A percentile compares a stretch with the other conserved stretches of the same genome.
These are phyloP conservation scores for Heliamphora pulchella DNA, from an alignment of 179 eudicot genomes.

Conservation along the genomic window DNA sequence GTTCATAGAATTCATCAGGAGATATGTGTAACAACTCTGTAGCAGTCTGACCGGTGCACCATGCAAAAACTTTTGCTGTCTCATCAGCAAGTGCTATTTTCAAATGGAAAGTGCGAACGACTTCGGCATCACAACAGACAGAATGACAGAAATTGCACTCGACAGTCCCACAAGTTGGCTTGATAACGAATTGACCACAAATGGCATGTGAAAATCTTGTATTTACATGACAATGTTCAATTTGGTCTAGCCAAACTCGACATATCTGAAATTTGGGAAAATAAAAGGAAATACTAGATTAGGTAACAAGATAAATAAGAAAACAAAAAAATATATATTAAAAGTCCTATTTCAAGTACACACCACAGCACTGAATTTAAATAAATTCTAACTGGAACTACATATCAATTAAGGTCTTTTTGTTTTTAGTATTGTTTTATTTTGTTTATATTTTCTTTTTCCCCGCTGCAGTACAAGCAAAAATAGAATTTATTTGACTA, in stretches of 20 bases:
- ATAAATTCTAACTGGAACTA: not conserved
- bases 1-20: conserved; percentile 67
- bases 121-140: conserved; percentile 48
- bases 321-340: too few species aligned
- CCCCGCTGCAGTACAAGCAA: not conserved
- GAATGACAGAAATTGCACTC: conserved; percentile 67
- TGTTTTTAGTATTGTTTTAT: not conserved
- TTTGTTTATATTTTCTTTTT: not conserved
- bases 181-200: conserved; percentile 68
- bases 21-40: conserved; percentile 83
- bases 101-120: conserved; percentile 56
- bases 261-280: conserved; percentile 45
- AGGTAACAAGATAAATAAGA: not conserved
- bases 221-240: conserved; percentile 64
- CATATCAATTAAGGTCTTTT: not conserved
- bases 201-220: conserved; percentile 56
- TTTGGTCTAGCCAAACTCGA: conserved; percentile 72
- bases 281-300: not conserved
- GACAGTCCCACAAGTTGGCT: conserved; percentile 29
- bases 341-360: too few species aligned
- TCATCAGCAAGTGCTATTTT: conserved; percentile 72
- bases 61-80: conserved; percentile 62
- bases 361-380: not conserved
- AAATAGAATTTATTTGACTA: not conserved
- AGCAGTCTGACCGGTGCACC: conserved; percentile 91